Evolutionary conservation across 768 basidiomycete species (phyloP).

Genomic region (Lactarius sanguifluus): DNA sequence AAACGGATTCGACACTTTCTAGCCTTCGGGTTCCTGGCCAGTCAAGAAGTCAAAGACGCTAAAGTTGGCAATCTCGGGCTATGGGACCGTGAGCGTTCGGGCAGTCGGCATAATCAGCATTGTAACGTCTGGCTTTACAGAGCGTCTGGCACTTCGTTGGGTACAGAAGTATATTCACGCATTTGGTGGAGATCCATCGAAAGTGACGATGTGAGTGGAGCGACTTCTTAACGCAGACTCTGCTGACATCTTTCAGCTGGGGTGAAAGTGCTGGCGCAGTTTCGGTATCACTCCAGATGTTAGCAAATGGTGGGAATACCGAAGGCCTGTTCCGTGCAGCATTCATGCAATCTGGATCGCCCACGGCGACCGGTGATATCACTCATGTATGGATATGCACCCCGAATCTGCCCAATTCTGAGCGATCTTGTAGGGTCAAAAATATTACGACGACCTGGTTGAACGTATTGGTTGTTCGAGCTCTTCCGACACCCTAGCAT

Average conservation of each 20-base stretch:
- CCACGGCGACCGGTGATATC: slow-evolving; percentile 35
- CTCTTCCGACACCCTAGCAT: slow-evolving; percentile 41
- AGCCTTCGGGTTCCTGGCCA: slow-evolving; percentile 52
- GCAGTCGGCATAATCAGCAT: background rate
- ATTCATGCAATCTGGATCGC: slow-evolving; percentile 46
- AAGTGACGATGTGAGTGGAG: slow-evolving; percentile 53
- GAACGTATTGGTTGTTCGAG: slow-evolving; percentile 39
- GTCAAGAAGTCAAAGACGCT: slow-evolving; percentile 51
- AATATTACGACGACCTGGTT: slow-evolving; percentile 44
- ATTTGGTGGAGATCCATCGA: slow-evolving; percentile 63
- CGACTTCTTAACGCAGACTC: slow-evolving; percentile 6
- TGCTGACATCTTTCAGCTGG: slow-evolving; percentile 35
- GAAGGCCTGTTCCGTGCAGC: slow-evolving; percentile 43
- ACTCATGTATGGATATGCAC: slow-evolving; percentile 37
- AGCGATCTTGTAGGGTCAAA: slow-evolving; percentile 32
- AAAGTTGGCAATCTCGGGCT: slow-evolving; percentile 62
- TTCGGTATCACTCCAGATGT: slow-evolving; percentile 44
- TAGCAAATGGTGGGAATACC: slow-evolving; percentile 40
- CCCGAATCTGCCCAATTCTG: background rate
- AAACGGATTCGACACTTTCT: background rate
- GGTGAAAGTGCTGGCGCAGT: slow-evolving; percentile 57
- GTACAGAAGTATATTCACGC: slow-evolving; percentile 59
- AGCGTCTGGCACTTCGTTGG: slow-evolving; percentile 60
- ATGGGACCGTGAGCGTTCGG: slow-evolving; percentile 50
- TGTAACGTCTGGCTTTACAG: slow-evolving; percentile 35